A percentile compares a stretch with the other conserved stretches of the same genome.
Conservation (phyloP, 2,329 filamentous ascomycete species). For the Cyanodermella asteris region DNA sequence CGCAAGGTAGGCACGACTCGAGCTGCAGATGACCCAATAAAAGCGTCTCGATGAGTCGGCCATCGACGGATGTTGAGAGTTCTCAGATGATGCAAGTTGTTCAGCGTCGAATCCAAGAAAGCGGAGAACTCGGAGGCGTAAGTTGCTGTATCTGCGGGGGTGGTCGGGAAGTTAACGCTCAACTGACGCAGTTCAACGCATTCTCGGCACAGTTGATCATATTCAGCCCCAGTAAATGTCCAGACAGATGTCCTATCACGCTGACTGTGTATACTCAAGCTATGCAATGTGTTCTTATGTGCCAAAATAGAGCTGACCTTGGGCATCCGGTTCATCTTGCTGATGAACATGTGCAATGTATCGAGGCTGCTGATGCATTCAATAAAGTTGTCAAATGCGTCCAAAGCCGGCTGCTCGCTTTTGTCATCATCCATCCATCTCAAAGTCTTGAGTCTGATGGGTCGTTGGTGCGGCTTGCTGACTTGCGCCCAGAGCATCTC, state of each 20-base stretch:
- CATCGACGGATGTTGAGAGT: constrained; percentile 27
- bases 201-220: constrained; percentile 23
- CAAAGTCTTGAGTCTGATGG: constrained; percentile 21
- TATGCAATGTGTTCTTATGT: constrained; percentile 23
- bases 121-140: constrained; percentile 19
- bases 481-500: constrained; percentile 25
- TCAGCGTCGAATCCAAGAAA: constrained; percentile 19
- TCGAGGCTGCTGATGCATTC: constrained; percentile 23
- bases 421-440: constrained; percentile 28
- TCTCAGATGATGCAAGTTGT: constrained; percentile 18
- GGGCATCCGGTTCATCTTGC: constrained; percentile 19
- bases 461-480: constrained; percentile 22
- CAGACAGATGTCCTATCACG: constrained; percentile 20
- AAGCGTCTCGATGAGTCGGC: constrained; percentile 21
- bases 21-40: constrained; percentile 18
- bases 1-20: constrained; percentile 9
- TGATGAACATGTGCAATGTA: constrained; percentile 22
- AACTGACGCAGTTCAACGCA: constrained; percentile 23
- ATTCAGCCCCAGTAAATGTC: constrained; percentile 21
- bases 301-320: constrained; percentile 20
- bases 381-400: constrained; percentile 25
- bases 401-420: constrained; percentile 22
- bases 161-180: constrained; percentile 23
- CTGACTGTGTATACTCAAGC: constrained; percentile 22
- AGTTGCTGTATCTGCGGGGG: constrained; percentile 19